Conservation (phyloP, 2,329 filamentous ascomycete genomes). For the Phyllosticta paracitricarpa region DNA sequence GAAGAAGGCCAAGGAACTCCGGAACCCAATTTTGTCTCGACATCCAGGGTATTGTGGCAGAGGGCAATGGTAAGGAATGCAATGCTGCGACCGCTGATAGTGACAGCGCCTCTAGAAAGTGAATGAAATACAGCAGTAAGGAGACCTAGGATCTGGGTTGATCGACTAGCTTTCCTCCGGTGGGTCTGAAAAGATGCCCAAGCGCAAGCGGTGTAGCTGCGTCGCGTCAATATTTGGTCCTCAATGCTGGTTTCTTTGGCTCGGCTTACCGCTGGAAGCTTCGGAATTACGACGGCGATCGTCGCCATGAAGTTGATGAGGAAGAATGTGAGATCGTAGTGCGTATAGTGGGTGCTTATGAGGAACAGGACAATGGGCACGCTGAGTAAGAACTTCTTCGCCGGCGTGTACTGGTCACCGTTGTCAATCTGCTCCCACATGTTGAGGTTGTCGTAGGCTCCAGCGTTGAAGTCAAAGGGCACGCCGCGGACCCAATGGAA, state of each 20-base stretch:
- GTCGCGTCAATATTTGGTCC: background rate
- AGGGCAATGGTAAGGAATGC: slow-evolving; percentile 5
- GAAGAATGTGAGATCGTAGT: slow-evolving; percentile 95
- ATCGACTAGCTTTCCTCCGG: slow-evolving; percentile 21
- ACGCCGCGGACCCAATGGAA: slow-evolving; percentile 98
- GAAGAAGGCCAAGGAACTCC: background rate
- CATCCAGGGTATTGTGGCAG: slow-evolving; percentile 4
- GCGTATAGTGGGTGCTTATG: slow-evolving; percentile 95
- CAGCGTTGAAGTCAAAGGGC: slow-evolving; percentile 97
- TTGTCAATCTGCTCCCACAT: slow-evolving; percentile 99
- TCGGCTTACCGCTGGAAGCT: slow-evolving; percentile 77
- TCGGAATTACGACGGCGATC: slow-evolving; percentile 87
- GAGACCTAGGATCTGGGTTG: slow-evolving; percentile 3
- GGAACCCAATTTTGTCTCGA: slow-evolving; percentile 8
- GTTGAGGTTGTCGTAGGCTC: slow-evolving; percentile 97
- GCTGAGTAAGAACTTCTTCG: slow-evolving; percentile 94
- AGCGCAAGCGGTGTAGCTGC: slow-evolving; percentile 30
- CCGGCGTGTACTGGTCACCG: slow-evolving; percentile 94
- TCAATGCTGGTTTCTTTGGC: background rate
- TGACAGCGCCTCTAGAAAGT: slow-evolving; percentile 6
- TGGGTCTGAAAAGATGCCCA: slow-evolving; percentile 28
- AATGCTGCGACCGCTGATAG: slow-evolving; percentile 3
- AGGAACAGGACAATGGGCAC: slow-evolving; percentile 93
- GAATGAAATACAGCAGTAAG: slow-evolving; percentile 9
- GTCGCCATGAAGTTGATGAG: slow-evolving; percentile 94